Conservation (phyloP, 352 stramenopile species). For the Pelagophyceae sp. region DNA sequence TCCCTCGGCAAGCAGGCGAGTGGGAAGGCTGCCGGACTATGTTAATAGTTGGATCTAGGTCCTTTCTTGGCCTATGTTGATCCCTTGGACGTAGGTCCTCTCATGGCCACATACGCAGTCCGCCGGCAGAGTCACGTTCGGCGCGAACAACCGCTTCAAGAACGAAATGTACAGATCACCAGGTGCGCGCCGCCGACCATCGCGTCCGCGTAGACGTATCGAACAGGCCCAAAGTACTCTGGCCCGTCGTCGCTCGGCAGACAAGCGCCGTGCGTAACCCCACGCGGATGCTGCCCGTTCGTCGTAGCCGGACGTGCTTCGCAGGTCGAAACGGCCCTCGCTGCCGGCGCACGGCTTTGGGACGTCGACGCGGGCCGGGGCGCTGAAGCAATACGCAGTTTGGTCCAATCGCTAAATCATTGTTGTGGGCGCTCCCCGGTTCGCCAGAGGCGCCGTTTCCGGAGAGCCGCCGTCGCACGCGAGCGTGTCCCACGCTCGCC, state of each 20-base stretch:
- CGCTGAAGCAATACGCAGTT: constrained; percentile 5
- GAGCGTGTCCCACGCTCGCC: no score
- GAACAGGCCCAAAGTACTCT: background rate
- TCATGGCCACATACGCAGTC: background rate
- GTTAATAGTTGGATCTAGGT: no score
- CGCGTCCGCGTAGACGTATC: background rate
- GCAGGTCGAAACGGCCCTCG: background rate
- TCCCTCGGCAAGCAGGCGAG: background rate
- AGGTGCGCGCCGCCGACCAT: background rate
- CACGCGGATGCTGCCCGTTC: background rate
- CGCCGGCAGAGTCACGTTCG: background rate
- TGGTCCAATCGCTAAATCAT: background rate
- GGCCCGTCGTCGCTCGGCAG: background rate
- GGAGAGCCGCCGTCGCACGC: no score
- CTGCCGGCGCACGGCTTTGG: background rate
- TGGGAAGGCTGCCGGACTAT: no score
- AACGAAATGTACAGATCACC: background rate
- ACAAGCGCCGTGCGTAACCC: background rate
- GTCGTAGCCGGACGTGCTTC: background rate
- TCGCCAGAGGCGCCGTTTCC: no score
- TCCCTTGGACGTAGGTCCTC: background rate
- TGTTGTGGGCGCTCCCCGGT: no score
- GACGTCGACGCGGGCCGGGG: background rate
- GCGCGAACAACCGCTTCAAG: background rate
- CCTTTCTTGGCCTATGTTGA: no score